Evolutionary conservation across 257 asterid species (phyloP).

Genomic region (Solanum pinnatisectum): DNA sequence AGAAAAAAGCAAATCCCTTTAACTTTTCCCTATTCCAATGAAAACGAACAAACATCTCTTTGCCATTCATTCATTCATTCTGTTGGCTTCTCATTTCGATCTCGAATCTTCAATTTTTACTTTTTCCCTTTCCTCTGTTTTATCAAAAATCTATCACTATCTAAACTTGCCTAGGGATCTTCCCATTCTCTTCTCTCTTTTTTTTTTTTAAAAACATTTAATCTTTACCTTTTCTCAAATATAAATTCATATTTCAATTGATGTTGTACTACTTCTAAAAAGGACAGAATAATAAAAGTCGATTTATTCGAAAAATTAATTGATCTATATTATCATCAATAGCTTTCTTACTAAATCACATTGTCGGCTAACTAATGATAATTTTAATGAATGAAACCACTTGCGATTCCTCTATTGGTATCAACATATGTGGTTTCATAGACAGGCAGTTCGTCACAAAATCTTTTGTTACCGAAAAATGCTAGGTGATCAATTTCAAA

Average conservation of each 20-base stretch:
- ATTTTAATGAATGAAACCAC: slow-evolving; percentile 38
- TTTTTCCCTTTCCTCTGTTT: slow-evolving; percentile 12
- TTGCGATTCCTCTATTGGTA: slow-evolving; percentile 41
- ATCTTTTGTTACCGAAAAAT: slow-evolving; percentile 36
- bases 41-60: slow-evolving; percentile 9
- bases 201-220: slow-evolving; percentile 19
- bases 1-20: not conserved
- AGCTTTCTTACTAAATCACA: not conserved
- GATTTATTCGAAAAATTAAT: not conserved
- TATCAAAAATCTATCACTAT: slow-evolving; percentile 22
- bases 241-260: not conserved
- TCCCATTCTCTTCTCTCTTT: slow-evolving; percentile 19
- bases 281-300: not conserved
- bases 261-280: not conserved
- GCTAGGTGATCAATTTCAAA: slow-evolving; percentile 73
- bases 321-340: not conserved
- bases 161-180: slow-evolving; percentile 25
- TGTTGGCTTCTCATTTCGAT: slow-evolving; percentile 26
- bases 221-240: slow-evolving; percentile 14
- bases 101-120: slow-evolving; percentile 18
- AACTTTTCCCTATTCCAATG: slow-evolving; percentile 26
- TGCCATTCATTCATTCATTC: not conserved
- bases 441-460: slow-evolving; percentile 69
- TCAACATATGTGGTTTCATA: slow-evolving; percentile 62
- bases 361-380: not conserved